These are phyloP conservation scores for Colletotrichum cuscutae DNA, from an alignment of 2,329 filamentous ascomycete species.

Conservation along the genomic window DNA sequence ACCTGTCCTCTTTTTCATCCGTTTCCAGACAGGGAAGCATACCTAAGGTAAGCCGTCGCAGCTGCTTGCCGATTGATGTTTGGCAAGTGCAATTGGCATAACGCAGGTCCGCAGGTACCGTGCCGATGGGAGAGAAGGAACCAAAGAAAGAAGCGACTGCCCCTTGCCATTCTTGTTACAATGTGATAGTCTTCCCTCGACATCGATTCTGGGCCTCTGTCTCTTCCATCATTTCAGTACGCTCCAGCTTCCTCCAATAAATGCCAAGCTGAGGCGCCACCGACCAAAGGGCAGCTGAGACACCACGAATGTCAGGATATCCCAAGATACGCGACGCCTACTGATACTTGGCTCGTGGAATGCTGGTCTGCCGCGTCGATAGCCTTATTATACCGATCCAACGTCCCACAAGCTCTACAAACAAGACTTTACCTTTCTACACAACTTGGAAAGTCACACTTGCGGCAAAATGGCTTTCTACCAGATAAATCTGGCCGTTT, in stretches of 20 bases:
- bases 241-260: not conserved
- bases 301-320: slow-evolving; percentile 20
- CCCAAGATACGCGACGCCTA: slow-evolving; percentile 10
- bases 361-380: slow-evolving; percentile 1
- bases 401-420: not conserved
- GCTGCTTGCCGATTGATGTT: not conserved
- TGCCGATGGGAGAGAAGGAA: no score
- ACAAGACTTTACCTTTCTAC: not conserved
- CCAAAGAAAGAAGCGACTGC: no score
- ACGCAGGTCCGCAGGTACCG: no score
- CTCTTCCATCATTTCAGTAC: not conserved
- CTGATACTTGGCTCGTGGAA: slow-evolving; percentile 20
- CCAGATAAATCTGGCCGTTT: slow-evolving; percentile 38
- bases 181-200: not conserved
- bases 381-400: slow-evolving; percentile 11
- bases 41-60: not conserved
- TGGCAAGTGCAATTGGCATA: not conserved
- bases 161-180: not conserved
- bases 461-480: slow-evolving; percentile 38
- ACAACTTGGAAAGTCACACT: not conserved
- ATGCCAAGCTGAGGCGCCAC: not conserved
- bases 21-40: slow-evolving; percentile 5
- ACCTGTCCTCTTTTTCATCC: not conserved
- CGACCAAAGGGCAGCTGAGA: slow-evolving; percentile 25
- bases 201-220: not conserved